Base-by-base conservation (phyloP, 2,329 filamentous ascomycete species). In the Monosporascus sp. region DNA sequence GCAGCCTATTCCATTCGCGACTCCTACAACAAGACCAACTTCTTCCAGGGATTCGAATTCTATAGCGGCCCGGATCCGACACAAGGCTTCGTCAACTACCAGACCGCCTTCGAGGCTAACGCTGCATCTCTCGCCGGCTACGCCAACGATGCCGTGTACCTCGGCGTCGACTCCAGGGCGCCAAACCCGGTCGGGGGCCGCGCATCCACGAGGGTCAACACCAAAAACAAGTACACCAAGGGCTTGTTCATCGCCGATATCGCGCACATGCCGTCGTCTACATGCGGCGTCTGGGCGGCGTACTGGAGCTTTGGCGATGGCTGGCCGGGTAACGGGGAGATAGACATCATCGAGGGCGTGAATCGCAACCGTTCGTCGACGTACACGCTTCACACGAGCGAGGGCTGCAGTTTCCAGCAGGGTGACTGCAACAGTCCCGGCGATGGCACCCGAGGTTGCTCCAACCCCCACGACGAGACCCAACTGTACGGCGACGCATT, bases 301-400 rank as follows among this genome's bases (percentile, higher is more conserved):
- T 87, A 87, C 68, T 88, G 81, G 81, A 77, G 74, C 50, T 77
- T 89, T 36, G 88, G 87, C 17, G 74, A 77, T n/a, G 70, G 79
- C 64, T 92, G 89, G 89, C 89, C 89, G 2, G 67, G 67, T 43
- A 74, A 76, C 7, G 88, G 88, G 47, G 89, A 92, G 71, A 88
- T 93, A 62, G 89, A 93, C 67, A 87, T 92, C 62, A 82, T 92
- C 61, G 89, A 92, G 72, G 88, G 87, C 38, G 86, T 90, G 60
- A 89, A 90, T 72, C 72, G 75, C 22, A 78, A 83, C 56, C 66
- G 72, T 3, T 71, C 75, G 54, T 82, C 88, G 67, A 70, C 77
- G 46, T 76, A 90, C 70, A 86, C 87, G 36, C 77, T 94, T 17
- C 86, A 90, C 74, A 89, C 88, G 1, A 70, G 70, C 9, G 59